Percentiles rank a stretch among this genome's conserved stretches.
These are phyloP conservation scores for Nothophaeocryptopus gaeumannii DNA, from an alignment of 2,329 filamentous ascomycete genomes.

Conservation along the genomic window DNA sequence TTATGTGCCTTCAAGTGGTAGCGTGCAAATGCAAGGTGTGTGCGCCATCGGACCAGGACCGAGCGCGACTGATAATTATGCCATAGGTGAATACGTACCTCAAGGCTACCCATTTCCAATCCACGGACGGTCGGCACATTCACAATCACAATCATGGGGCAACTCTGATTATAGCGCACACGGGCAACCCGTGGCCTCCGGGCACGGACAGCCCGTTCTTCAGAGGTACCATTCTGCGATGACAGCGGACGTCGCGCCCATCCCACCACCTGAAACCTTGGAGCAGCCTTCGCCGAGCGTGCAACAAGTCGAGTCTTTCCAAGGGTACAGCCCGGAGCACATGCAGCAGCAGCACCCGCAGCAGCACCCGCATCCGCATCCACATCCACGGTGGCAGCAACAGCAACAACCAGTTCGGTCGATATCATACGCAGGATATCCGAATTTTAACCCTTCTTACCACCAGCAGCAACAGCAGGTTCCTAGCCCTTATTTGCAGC, in stretches of 20 bases:
- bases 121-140: not conserved
- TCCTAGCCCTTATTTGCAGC: not conserved
- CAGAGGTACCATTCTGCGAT: slow-evolving; percentile 5
- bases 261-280: slow-evolving; percentile 3
- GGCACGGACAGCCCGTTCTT: not conserved
- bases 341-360: slow-evolving; percentile 2
- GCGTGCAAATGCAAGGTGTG: slow-evolving; percentile 11
- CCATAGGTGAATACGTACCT: slow-evolving; percentile 7
- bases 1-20: slow-evolving; percentile 11
- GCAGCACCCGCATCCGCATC: not conserved
- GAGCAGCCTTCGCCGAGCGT: slow-evolving; percentile 11
- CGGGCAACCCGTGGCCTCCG: not conserved
- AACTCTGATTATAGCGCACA: slow-evolving; percentile 4
- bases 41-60: not conserved
- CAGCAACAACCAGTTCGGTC: slow-evolving; percentile 2
- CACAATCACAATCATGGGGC: slow-evolving; percentile 3
- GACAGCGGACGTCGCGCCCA: slow-evolving; percentile 14
- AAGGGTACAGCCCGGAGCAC: slow-evolving; percentile 2
- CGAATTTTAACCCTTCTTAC: not conserved
- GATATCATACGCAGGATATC: slow-evolving; percentile 9
- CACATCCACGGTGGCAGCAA: slow-evolving; percentile 4
- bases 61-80: slow-evolving; percentile 1
- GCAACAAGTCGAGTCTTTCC: slow-evolving; percentile 4
- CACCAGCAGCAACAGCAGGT: slow-evolving; percentile 4
- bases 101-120: slow-evolving; percentile 5